phyloP scores from a whole-genome alignment of 2,329 filamentous ascomycete genomes.

The Xylariomycetidae sp. region DNA sequence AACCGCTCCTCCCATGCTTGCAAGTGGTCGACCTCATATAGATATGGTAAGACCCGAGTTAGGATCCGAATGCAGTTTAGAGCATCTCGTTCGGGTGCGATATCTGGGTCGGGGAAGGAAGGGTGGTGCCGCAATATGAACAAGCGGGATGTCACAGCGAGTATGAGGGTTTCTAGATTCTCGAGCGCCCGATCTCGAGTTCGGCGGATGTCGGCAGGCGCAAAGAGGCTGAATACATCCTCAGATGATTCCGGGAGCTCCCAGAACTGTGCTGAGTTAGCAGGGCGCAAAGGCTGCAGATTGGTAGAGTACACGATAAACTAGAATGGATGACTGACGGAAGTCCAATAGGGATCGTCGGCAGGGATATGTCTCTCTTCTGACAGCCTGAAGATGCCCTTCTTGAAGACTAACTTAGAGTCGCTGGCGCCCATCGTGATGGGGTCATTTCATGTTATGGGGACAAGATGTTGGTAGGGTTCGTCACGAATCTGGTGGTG shows the following conservation, averaged over 20 bases:
- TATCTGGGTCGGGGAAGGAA: constrained; percentile 81
- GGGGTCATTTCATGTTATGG: constrained; percentile 24
- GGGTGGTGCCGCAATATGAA: constrained; percentile 81
- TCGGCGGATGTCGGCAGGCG: constrained; percentile 79
- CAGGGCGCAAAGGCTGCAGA: neutral
- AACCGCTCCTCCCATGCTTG: constrained; percentile 86
- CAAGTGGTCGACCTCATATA: constrained; percentile 85
- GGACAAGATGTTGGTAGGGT: no score
- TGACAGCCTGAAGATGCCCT: constrained; percentile 95
- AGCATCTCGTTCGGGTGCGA: constrained; percentile 78
- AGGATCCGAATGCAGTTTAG: constrained; percentile 92
- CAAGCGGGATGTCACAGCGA: constrained; percentile 77
- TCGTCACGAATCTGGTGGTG: no score
- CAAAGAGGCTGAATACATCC: constrained; percentile 95
- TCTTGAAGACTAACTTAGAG: constrained; percentile 98
- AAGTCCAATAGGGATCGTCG: constrained; percentile 89
- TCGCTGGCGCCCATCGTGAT: constrained; percentile 87
- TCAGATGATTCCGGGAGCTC: constrained; percentile 92
- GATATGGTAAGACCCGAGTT: constrained; percentile 81
- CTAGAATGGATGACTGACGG: constrained; percentile 52
- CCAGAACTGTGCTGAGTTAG: constrained; percentile 67
- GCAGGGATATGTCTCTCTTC: constrained; percentile 83
- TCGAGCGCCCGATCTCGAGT: constrained; percentile 79
- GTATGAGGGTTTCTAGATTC: constrained; percentile 84
- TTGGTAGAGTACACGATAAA: constrained; percentile 3